These are phyloP conservation scores for Lavandula angustifolia DNA, from an alignment of 257 asterid species.

Conservation along the genomic window DNA sequence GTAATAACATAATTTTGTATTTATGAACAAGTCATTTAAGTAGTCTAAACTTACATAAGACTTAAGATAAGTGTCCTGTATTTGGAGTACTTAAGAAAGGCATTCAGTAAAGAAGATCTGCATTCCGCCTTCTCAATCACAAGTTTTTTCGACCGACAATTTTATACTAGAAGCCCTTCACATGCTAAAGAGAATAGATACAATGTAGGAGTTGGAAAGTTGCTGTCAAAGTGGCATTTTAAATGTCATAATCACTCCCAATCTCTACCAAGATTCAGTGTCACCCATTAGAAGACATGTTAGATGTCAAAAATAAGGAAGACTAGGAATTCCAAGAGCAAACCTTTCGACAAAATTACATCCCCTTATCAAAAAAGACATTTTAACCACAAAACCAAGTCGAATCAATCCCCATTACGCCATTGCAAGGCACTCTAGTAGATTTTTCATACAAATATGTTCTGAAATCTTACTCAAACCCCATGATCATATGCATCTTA, in stretches of 20 bases:
- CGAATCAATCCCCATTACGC: background rate
- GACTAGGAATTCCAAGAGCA: background rate
- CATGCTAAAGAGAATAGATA: background rate
- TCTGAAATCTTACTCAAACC: too few species aligned
- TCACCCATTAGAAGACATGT: conserved; percentile 1
- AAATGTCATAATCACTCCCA: background rate
- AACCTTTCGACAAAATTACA: background rate
- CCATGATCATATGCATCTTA: too few species aligned
- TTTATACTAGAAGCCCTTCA: too few species aligned
- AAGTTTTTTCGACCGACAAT: background rate
- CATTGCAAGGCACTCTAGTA: too few species aligned
- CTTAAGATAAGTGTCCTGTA: background rate
- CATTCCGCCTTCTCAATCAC: conserved; percentile 3
- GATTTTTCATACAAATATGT: too few species aligned
- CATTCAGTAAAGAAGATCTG: background rate
- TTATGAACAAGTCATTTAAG: background rate
- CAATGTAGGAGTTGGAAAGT: background rate
- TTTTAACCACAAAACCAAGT: background rate
- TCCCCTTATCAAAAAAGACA: background rate
- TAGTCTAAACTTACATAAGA: background rate
- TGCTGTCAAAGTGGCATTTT: too few species aligned
- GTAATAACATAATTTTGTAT: background rate
- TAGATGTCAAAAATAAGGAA: conserved; percentile 1
- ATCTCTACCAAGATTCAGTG: background rate
- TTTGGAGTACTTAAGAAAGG: background rate